phyloP scores from a whole-genome alignment of 768 basidiomycete species.

The Amyloporia xantha region DNA sequence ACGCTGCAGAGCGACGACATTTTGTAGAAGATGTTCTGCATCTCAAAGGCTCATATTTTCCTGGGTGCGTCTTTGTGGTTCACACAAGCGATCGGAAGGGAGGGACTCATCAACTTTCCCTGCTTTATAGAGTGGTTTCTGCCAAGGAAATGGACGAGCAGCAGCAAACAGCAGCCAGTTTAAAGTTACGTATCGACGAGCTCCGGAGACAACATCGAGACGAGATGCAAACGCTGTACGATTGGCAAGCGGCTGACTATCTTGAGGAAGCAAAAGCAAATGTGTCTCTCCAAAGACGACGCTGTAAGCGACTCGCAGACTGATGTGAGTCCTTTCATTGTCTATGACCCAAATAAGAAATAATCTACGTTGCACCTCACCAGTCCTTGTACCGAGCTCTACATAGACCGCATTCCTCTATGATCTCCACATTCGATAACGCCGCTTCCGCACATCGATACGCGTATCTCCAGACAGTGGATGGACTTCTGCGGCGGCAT shows the following conservation, averaged over 20 bases:
- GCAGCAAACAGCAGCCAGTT: conserved; percentile 9
- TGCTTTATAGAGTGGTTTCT: conserved; percentile 13
- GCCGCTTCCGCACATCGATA: conserved; percentile 20
- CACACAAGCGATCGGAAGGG: background rate
- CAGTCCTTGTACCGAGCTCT: background rate
- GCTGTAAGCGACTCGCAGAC: background rate
- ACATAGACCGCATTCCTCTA: background rate
- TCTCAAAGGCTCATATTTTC: conserved; percentile 19
- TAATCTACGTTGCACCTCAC: background rate
- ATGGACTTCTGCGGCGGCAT: conserved; percentile 14
- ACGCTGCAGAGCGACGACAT: conserved; percentile 14
- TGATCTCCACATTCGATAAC: conserved; percentile 9
- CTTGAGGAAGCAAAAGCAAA: conserved; percentile 14
- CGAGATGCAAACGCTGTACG: conserved; percentile 15
- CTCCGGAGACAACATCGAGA: conserved; percentile 13
- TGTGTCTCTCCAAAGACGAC: conserved; percentile 13
- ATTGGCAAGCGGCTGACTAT: conserved; percentile 19
- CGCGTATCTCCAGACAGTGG: conserved; percentile 22
- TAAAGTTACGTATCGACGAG: conserved; percentile 13
- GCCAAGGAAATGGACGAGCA: conserved; percentile 12
- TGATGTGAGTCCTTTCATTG: background rate
- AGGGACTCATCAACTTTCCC: background rate
- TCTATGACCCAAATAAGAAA: background rate
- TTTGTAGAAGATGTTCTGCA: conserved; percentile 19
- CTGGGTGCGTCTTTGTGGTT: conserved; percentile 14